These are phyloP conservation scores for Kwoniella sp. DNA, from an alignment of 768 basidiomycete genomes.

Conservation along the genomic window DNA sequence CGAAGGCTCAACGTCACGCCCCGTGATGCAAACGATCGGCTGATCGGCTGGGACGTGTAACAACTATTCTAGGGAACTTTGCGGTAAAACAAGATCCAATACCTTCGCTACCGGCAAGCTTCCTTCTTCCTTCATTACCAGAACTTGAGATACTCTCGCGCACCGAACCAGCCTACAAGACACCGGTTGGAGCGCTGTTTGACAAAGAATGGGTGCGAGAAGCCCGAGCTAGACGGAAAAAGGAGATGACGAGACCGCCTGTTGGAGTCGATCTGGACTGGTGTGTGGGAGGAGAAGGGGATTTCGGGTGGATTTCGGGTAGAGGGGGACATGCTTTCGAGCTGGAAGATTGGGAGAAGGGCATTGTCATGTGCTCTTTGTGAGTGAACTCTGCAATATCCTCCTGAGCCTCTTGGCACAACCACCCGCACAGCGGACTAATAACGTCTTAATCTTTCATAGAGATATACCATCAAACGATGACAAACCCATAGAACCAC, in stretches of 20 bases:
- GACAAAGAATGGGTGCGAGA: constrained; percentile 40
- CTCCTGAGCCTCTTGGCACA: not conserved
- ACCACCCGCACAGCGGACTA: constrained; percentile 3
- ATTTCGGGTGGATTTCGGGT: constrained; percentile 10
- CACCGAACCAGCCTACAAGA: constrained; percentile 29
- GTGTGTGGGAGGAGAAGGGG: not conserved
- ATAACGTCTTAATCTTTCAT: not conserved
- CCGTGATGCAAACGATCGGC: too few relatives aligned
- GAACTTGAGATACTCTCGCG: constrained; percentile 9
- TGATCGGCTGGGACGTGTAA: too few relatives aligned
- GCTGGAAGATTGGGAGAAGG: constrained; percentile 51
- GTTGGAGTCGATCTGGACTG: constrained; percentile 13
- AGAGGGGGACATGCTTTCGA: constrained; percentile 32
- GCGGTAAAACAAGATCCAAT: constrained; percentile 18
- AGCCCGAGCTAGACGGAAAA: constrained; percentile 24
- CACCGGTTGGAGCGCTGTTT: constrained; percentile 36
- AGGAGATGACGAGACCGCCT: constrained; percentile 35
- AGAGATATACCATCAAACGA: constrained; percentile 16
- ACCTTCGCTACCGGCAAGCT: constrained; percentile 17
- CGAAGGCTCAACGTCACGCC: too few relatives aligned
- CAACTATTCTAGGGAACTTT: constrained; percentile 24
- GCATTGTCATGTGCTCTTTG: constrained; percentile 47
- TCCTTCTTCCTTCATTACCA: constrained; percentile 24
- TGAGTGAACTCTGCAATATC: constrained; percentile 18
- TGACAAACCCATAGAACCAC: constrained; percentile 27